These are phyloP conservation scores for Picocystis salinarum DNA, from an alignment of 139 green algal species.

Conservation along the genomic window DNA sequence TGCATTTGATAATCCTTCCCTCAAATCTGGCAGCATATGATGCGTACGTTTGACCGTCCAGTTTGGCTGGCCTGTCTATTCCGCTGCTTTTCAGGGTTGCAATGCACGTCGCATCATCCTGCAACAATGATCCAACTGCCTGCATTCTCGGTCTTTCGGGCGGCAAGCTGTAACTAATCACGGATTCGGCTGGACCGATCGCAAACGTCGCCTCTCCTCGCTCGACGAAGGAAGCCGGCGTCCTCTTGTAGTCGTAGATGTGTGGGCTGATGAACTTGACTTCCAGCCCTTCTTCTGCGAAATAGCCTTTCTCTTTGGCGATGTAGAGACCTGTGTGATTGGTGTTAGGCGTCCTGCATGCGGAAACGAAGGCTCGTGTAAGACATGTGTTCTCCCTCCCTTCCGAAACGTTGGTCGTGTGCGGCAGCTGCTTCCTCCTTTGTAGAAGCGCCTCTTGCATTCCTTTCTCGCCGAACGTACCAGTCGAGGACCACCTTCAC, in stretches of 20 bases:
- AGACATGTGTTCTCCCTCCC: too few relatives aligned
- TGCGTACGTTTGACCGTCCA: constrained; percentile 58
- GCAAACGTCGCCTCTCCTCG: constrained; percentile 21
- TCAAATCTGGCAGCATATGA: constrained; percentile 66
- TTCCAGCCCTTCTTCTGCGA: constrained; percentile 18
- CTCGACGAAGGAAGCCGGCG: constrained; percentile 8
- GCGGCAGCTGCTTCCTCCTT: too few relatives aligned
- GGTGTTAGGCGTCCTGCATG: constrained; percentile 67
- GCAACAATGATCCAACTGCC: constrained; percentile 36
- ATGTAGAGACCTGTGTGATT: constrained; percentile 48
- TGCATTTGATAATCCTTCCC: constrained; percentile 57
- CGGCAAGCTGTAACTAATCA: constrained; percentile 21
- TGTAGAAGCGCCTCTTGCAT: too few relatives aligned
- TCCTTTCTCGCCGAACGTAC: too few relatives aligned
- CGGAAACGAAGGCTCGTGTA: too few relatives aligned
- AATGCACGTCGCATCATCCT: constrained; percentile 40
- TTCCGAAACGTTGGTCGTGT: too few relatives aligned
- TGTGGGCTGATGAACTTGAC: constrained; percentile 33
- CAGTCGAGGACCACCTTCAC: too few relatives aligned
- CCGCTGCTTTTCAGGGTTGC: constrained; percentile 42
- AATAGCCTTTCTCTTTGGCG: constrained; percentile 9
- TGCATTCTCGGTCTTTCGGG: constrained; percentile 7
- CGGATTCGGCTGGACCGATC: constrained; percentile 31
- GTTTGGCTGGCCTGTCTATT: constrained; percentile 24
- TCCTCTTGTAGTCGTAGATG: constrained; percentile 31